Conservation (phyloP, 2,329 filamentous ascomycete species). For the Botryosphaeria dothidea region DNA sequence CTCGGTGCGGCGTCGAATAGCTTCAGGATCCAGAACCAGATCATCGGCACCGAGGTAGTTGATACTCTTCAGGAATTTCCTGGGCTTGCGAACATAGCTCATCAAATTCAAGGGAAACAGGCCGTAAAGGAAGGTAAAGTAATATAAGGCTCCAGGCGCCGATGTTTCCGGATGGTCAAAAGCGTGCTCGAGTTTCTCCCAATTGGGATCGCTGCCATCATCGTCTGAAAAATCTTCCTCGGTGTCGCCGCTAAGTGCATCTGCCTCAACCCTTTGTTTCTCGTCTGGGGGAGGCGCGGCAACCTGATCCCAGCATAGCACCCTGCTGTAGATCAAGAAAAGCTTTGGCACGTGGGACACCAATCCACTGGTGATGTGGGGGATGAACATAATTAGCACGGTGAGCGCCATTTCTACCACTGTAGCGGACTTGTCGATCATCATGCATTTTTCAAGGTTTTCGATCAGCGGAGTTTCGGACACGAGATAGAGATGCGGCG, state of each 20-base stretch:
- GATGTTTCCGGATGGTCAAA: constrained; percentile 58
- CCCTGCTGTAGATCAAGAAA: constrained; percentile 78
- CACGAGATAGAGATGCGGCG: constrained; percentile 76
- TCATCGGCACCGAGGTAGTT: constrained; percentile 70
- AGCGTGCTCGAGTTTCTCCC: constrained; percentile 66
- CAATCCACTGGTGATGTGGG: constrained; percentile 74
- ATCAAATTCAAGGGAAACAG: constrained; percentile 84
- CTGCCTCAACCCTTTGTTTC: constrained; percentile 28
- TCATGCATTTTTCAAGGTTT: constrained; percentile 71
- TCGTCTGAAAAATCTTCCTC: constrained; percentile 41
- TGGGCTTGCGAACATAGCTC: constrained; percentile 81
- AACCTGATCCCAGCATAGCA: constrained; percentile 74
- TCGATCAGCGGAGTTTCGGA: constrained; percentile 71
- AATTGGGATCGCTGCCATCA: constrained; percentile 41
- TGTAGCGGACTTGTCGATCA: constrained; percentile 75
- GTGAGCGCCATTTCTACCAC: constrained; percentile 75
- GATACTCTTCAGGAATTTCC: constrained; percentile 73
- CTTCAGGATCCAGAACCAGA: constrained; percentile 74
- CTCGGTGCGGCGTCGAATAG: constrained; percentile 75
- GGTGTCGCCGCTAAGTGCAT: constrained; percentile 23
- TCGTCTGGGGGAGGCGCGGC: constrained; percentile 18
- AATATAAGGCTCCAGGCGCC: constrained; percentile 69
- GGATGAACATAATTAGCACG: constrained; percentile 76
- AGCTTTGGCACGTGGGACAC: constrained; percentile 67
- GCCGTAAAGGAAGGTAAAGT: constrained; percentile 81